Base-by-base conservation (phyloP, 2,329 filamentous ascomycete genomes). In the Penicillium italicum region DNA sequence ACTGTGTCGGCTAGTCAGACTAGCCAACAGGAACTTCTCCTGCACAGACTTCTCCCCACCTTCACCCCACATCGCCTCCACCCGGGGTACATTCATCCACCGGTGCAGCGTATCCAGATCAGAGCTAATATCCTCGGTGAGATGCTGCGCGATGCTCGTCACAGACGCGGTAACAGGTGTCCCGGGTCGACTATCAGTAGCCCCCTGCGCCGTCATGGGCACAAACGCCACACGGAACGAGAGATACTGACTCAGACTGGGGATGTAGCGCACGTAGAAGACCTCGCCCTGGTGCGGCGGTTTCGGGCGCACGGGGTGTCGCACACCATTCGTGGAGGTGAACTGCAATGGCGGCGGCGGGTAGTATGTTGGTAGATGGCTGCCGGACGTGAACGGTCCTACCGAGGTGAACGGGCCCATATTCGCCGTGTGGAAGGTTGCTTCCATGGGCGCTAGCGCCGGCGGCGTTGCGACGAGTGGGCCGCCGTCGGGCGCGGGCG, bases 1-100 rank as follows among this genome's bases (percentile, higher is more conserved):
- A 9, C 87, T 91, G 73, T 97, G 88, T 18, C 81, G 80, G 20
- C 81, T 85, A 12, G 80, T 80, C 11, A 97, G 76, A 0, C 82
- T 85, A 2, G 76, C 78, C 20, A 81, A 77, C 4, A 99, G 78
- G 58, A 96, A 95, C 2, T 82, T 75, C 65, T 85, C 81, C 62
- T 89, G 86, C 18, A 81, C 79, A 3, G 72, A 72, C 44, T 76
- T 74, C 55, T 73, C 85, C 53, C 74, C 85, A 49, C 74, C 83
- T 80, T 77, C 82, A 22, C 90, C 89, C 94, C 94, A 99, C 64
- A 91, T 92, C n/a, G 85, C 82, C 16, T 85, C 81, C 0, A 97
- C 91, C 0, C 94, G 88, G 0, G 90, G 85, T 57, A 89, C 86
- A 52, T 91, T 89, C 84, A 97, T 89, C 94, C 94, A 99, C 66